A percentile compares a stretch with the other conserved stretches of the same genome.
These are phyloP conservation scores for Piper betle DNA, from an alignment of 164 flowering plant genomes.

Conservation along the genomic window DNA sequence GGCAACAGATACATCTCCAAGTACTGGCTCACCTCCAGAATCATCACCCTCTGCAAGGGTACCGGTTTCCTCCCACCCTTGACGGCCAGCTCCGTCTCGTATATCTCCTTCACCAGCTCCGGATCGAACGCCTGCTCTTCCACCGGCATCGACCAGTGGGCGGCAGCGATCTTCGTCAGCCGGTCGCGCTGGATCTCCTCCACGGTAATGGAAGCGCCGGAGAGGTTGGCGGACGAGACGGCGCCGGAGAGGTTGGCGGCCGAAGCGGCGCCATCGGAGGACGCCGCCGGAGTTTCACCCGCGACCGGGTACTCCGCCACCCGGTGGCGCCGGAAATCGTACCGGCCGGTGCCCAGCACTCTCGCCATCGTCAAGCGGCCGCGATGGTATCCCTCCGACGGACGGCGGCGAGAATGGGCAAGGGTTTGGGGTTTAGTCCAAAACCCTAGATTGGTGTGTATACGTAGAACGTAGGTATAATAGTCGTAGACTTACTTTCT, in stretches of 20 bases:
- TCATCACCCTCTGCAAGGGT: slow-evolving; percentile 87
- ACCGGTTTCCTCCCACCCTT: slow-evolving; percentile 52
- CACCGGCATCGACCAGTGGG: slow-evolving; percentile 49
- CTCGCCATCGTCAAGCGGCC: slow-evolving; percentile 34
- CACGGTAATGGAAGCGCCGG: slow-evolving; percentile 54
- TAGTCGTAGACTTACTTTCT: too few relatives aligned
- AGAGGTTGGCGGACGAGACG: slow-evolving; percentile 25
- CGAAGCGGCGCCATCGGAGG: slow-evolving; percentile 32
- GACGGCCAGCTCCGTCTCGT: slow-evolving; percentile 61
- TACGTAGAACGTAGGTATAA: too few relatives aligned
- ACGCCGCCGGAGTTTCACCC: slow-evolving; percentile 6
- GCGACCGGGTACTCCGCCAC: slow-evolving; percentile 87
- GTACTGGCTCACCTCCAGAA: slow-evolving; percentile 91
- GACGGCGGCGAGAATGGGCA: too few relatives aligned
- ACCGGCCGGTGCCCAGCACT: slow-evolving; percentile 70
- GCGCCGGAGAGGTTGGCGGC: slow-evolving; percentile 27
- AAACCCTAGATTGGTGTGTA: too few relatives aligned
- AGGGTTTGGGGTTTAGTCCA: too few relatives aligned
- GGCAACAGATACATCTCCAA: slow-evolving; percentile 96
- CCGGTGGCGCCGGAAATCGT: slow-evolving; percentile 79
- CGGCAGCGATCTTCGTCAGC: slow-evolving; percentile 65
- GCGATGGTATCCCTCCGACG: not conserved
- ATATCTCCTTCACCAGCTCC: slow-evolving; percentile 72
- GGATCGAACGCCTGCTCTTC: slow-evolving; percentile 30
- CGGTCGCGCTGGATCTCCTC: slow-evolving; percentile 70